Percentiles rank a stretch among this genome's conserved stretches.
Evolutionary conservation across 129 eudicot genomes (phyloP).

Genomic region (sunflower (Helianthus annuus)): HanXRQr2.0-SUNRISE NC_035433.2:86815565-86816064

Average conservation of each 20-base stretch:
- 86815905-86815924: conserved; percentile 92
- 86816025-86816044: conserved; percentile 19
- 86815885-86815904: conserved; percentile 56
- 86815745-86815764: conserved; percentile 48
- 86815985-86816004: neutral
- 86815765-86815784: conserved; percentile 70
- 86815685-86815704: conserved; percentile 73
- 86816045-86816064: conserved; percentile 28
- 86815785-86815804: conserved; percentile 58
- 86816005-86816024: conserved; percentile 14
- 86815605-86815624: neutral
- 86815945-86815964: conserved; percentile 25
- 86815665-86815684: neutral
- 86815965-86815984: conserved; percentile 18
- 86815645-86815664: neutral
- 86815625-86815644: neutral
- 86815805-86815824: conserved; percentile 55
- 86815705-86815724: conserved; percentile 60
- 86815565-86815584: too few species aligned
- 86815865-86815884: conserved; percentile 59
- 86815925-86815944: conserved; percentile 87
- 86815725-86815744: conserved; percentile 70
- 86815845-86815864: conserved; percentile 55
- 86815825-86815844: conserved; percentile 72
- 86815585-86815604: too few species aligned